Evolutionary conservation across 352 stramenopile species (phyloP), one percentile per base, ranked within the genome.

Genomic region (Phytopythium helicoides): DNA sequence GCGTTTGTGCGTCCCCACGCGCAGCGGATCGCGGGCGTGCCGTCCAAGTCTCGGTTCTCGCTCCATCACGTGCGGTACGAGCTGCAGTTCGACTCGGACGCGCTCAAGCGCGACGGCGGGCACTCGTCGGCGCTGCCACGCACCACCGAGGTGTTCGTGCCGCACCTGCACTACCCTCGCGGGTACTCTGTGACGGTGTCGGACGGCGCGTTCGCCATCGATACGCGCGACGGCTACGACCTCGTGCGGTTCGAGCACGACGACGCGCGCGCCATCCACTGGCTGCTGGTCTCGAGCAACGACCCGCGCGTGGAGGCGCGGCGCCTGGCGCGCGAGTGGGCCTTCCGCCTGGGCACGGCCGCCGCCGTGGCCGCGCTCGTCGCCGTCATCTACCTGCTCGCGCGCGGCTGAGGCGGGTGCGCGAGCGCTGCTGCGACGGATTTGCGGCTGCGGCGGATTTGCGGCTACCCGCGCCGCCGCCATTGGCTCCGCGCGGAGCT

Each of bases 201-300:
- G 10, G 76, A 89, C 50, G 84, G 82, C 22, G 58, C 71, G 38
- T 87, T 71, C 54, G 63, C 63, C 6, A 44, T 81, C 7, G 48
- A 79, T 18, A 60, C 41, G 15, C 62, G 81, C 45, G 76, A 89
- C 60, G 79, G 76, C 5, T 90, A 68, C 65, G 81, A 92, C 44
- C 40, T 71, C 2, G 59, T 92, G 53, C 66, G 59, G n/a, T 86
- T 73, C 48, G 44, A 67, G n/a, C 81, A 88, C 53, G 60, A 81
- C 66, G 60, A 68, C 49, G 23, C n/a, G 19, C 26, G 26, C n/a
- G 15, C 18, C 23, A 12, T 19, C 1, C 74, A 85, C 51, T 74
- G 61, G 63, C 33, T 85, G 19, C 52, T 78, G 48, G 49, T 85
- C 47, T 71, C 66, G 25, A 73, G 71, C 1, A 76, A 85, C 39